phyloP scores from a whole-genome alignment of 306 rosid genomes.

The Glycine soja region DNA sequence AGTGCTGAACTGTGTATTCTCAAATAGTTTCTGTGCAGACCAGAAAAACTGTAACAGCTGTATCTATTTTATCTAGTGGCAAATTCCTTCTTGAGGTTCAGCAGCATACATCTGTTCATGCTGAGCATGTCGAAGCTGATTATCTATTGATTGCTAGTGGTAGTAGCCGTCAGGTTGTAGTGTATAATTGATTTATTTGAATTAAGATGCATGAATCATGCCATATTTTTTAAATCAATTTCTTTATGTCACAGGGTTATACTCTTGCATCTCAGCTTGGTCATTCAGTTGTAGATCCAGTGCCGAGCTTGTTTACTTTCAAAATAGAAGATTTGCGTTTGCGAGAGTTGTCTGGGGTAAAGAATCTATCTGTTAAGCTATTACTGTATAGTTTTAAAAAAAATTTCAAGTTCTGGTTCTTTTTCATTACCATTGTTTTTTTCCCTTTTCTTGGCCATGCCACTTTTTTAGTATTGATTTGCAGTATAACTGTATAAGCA shows the following conservation, averaged over 20 bases:
- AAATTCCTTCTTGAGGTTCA: conserved; percentile 72
- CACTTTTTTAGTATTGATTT: conserved; percentile 16
- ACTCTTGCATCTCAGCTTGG: conserved; percentile 91
- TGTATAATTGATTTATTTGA: conserved; percentile 44
- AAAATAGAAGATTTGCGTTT: conserved; percentile 76
- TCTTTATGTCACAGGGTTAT: conserved; percentile 70
- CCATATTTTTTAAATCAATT: conserved; percentile 35
- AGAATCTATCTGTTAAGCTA: conserved; percentile 36
- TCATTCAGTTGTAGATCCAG: conserved; percentile 87
- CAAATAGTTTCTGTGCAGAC: conserved; percentile 83
- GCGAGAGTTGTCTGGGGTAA: conserved; percentile 85
- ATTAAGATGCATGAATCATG: conserved; percentile 34
- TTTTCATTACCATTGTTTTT: conserved; percentile 25
- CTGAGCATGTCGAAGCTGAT: conserved; percentile 73
- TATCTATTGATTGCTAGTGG: conserved; percentile 92
- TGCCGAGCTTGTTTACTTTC: conserved; percentile 91
- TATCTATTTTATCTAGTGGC: conserved; percentile 55
- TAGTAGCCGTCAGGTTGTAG: conserved; percentile 82
- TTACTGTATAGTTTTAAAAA: conserved; percentile 18
- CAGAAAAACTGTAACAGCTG: conserved; percentile 69
- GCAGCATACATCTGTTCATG: conserved; percentile 50
- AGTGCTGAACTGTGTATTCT: conserved; percentile 54
- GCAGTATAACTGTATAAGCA: not conserved
- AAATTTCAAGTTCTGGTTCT: conserved; percentile 36
- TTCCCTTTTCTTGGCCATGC: conserved; percentile 21